Evolutionary conservation across 768 basidiomycete species (phyloP).

Genomic region (Tulasnella sp.): DNA sequence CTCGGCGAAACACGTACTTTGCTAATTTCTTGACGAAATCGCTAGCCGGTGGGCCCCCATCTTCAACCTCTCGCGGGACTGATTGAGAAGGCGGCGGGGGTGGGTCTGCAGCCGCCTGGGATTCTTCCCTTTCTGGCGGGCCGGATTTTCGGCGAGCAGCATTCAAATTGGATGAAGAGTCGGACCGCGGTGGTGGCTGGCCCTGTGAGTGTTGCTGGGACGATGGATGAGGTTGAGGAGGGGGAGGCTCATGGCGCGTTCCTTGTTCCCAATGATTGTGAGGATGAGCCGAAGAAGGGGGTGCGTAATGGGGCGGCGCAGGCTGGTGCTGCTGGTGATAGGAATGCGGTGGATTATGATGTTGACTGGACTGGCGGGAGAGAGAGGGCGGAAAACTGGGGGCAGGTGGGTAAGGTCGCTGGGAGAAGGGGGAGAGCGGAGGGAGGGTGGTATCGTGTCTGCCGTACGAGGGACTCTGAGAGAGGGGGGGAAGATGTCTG

Average conservation of each 20-base stretch:
- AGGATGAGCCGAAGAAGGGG: conserved; percentile 15
- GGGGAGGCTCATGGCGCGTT: conserved; percentile 15
- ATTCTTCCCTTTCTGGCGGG: conserved; percentile 8
- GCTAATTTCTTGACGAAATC: conserved; percentile 93
- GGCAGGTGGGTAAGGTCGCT: neutral
- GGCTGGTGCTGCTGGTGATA: conserved; percentile 20
- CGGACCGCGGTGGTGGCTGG: neutral
- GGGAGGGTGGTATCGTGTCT: conserved; percentile 1
- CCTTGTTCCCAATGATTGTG: conserved; percentile 18
- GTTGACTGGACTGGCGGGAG: neutral
- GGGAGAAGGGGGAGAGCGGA: neutral
- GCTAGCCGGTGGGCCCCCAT: conserved; percentile 73
- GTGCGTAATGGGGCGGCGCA: neutral
- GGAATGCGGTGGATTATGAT: neutral
- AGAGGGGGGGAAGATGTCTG: neutral
- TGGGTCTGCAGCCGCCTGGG: neutral
- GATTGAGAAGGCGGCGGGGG: conserved; percentile 1
- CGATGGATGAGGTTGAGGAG: conserved; percentile 2
- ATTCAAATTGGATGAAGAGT: conserved; percentile 18
- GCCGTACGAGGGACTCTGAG: neutral
- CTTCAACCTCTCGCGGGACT: conserved; percentile 35
- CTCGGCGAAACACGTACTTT: conserved; percentile 42
- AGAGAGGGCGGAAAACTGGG: conserved; percentile 10
- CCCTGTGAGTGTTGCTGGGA: neutral
- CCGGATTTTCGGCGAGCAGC: conserved; percentile 3